phyloP scores from a whole-genome alignment of 306 rosid species.

The Cajanus cajan region DNA sequence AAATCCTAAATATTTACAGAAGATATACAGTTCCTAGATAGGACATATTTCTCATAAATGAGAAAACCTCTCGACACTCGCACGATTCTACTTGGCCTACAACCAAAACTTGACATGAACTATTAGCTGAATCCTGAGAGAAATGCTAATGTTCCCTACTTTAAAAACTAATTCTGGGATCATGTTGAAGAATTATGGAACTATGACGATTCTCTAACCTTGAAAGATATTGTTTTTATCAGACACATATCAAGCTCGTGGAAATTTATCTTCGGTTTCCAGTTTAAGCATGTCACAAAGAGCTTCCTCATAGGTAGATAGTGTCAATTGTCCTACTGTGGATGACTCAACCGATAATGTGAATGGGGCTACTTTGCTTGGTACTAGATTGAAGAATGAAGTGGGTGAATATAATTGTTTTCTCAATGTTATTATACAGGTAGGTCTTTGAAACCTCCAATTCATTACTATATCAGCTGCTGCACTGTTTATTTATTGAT shows the following conservation, averaged over 20 bases:
- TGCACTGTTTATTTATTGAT: constrained; percentile 9
- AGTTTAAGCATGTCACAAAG: constrained; percentile 41
- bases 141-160: constrained; percentile 11
- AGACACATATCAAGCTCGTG: constrained; percentile 73
- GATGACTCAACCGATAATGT: constrained; percentile 38
- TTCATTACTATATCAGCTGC: constrained; percentile 12
- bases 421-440: constrained; percentile 98
- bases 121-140: constrained; percentile 5
- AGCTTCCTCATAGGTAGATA: constrained; percentile 49
- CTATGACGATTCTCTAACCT: constrained; percentile 31
- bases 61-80: background rate
- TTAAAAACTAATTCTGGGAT: background rate
- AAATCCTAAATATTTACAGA: background rate
- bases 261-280: constrained; percentile 49
- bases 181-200: constrained; percentile 19
- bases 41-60: background rate
- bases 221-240: constrained; percentile 41
- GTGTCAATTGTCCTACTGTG: constrained; percentile 37
- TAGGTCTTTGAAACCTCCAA: constrained; percentile 28
- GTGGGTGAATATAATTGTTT: constrained; percentile 99
- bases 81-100: constrained; percentile 6
- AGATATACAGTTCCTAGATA: background rate
- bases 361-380: constrained; percentile 50
- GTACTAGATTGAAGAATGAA: constrained; percentile 93
- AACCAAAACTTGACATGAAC: background rate